Evolutionary conservation across 768 basidiomycete species (phyloP).

Genomic region (Amanita thiersii): DNA sequence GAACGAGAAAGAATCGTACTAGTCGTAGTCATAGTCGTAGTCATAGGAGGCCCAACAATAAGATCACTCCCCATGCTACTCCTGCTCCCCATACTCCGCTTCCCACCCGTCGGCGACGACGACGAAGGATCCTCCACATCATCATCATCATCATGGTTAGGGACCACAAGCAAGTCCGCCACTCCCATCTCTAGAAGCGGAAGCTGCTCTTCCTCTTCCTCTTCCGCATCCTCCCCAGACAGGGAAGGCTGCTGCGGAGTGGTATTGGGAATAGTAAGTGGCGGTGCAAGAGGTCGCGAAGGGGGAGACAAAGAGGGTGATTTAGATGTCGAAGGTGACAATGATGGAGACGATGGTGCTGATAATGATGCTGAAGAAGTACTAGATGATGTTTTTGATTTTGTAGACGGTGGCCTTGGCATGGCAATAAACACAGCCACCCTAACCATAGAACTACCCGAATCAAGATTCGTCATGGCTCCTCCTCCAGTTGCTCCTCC

Average conservation of each 20-base stretch:
- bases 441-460: constrained; percentile 12
- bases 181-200: constrained; percentile 26
- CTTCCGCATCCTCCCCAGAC: background rate
- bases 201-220: constrained; percentile 15
- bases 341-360: constrained; percentile 4
- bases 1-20: too few relatives aligned
- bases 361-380: constrained; percentile 6
- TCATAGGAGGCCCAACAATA: too few relatives aligned
- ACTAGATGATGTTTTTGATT: constrained; percentile 7
- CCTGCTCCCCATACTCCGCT: background rate
- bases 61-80: background rate
- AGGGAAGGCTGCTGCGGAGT: background rate
- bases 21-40: too few relatives aligned
- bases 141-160: constrained; percentile 2
- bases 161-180: constrained; percentile 16
- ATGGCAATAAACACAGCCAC: constrained; percentile 27
- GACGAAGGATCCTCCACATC: too few relatives aligned
- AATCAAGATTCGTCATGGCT: constrained; percentile 1
- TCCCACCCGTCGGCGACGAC: background rate
- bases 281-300: background rate
- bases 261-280: background rate
- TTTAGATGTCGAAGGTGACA: constrained; percentile 3
- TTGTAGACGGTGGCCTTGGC: constrained; percentile 16
- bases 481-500: background rate
- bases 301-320: background rate